phyloP scores from a whole-genome alignment of 1,284 basidiomycete genomes.

The Ustilago lituana region DNA sequence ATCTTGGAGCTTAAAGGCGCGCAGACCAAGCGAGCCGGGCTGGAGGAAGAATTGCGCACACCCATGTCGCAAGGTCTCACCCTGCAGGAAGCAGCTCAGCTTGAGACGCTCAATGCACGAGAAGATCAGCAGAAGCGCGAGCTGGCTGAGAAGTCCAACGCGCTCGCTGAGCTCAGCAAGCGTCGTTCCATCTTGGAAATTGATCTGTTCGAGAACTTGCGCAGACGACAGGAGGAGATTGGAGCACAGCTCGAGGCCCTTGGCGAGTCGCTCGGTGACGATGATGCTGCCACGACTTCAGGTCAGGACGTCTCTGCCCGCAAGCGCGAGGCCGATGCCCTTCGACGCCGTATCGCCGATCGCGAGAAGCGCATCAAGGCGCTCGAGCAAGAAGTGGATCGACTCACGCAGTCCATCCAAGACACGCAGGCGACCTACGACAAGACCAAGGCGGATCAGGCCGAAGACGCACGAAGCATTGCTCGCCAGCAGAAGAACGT shows the following conservation, averaged over 20 bases:
- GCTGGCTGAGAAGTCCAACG: conserved; percentile 76
- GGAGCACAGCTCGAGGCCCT: conserved; percentile 79
- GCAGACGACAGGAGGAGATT: conserved; percentile 80
- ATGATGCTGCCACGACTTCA: conserved; percentile 77
- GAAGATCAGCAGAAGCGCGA: conserved; percentile 79
- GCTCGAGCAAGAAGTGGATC: conserved; percentile 72
- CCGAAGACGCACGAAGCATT: conserved; percentile 84
- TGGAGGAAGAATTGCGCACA: conserved; percentile 78
- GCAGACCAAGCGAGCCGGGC: conserved; percentile 73
- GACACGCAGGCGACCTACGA: conserved; percentile 77
- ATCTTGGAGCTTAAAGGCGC: conserved; percentile 76
- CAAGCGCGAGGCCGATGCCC: conserved; percentile 34
- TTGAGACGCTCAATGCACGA: conserved; percentile 79
- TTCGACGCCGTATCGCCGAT: conserved; percentile 71
- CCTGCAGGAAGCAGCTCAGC: conserved; percentile 76
- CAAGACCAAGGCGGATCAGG: conserved; percentile 79
- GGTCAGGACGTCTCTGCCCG: conserved; percentile 78
- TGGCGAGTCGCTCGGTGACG: conserved; percentile 72
- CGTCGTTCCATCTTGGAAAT: conserved; percentile 86
- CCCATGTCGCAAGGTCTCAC: conserved; percentile 81
- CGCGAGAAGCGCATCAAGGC: conserved; percentile 44
- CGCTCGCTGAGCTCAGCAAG: conserved; percentile 80
- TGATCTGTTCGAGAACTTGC: conserved; percentile 88
- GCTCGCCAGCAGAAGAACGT: conserved; percentile 91
- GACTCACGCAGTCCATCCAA: conserved; percentile 75